phyloP scores from a whole-genome alignment of 495 filamentous ascomycete genomes.

The Podospora fimiseda region DNA sequence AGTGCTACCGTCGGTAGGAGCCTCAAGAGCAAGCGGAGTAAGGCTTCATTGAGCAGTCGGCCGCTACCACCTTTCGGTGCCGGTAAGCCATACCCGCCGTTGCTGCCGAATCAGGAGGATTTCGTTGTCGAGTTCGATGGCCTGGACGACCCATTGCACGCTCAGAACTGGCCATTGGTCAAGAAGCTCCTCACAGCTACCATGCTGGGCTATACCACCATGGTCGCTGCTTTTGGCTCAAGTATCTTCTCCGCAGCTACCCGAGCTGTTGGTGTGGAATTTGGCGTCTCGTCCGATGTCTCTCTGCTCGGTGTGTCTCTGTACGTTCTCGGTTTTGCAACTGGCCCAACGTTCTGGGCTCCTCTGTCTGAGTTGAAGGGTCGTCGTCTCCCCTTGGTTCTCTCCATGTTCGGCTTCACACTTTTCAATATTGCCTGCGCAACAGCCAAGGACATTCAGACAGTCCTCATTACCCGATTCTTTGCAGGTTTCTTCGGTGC shows the following conservation, averaged over 20 bases:
- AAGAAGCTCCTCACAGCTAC: conserved; percentile 67
- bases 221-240: conserved; percentile 66
- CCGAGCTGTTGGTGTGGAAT: conserved; percentile 43
- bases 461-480: conserved; percentile 75
- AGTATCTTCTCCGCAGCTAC: conserved; percentile 65
- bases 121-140: conserved; percentile 88
- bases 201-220: conserved; percentile 75
- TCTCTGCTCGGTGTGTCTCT: conserved; percentile 60
- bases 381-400: conserved; percentile 61
- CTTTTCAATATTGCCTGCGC: conserved; percentile 70
- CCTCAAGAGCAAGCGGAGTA: conserved; percentile 40
- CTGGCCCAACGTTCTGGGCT: conserved; percentile 58
- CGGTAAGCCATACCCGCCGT: conserved; percentile 73
- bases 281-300: conserved; percentile 52
- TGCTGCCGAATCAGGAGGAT: conserved; percentile 63
- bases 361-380: conserved; percentile 77
- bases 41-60: conserved; percentile 45
- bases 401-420: conserved; percentile 71
- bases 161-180: conserved; percentile 72
- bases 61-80: conserved; percentile 58
- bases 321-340: conserved; percentile 67
- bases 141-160: conserved; percentile 69
- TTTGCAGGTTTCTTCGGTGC: conserved; percentile 72
- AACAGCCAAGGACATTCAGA: conserved; percentile 72
- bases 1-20: conserved; percentile 62